These are phyloP conservation scores for Leucosporidium scottii DNA, from an alignment of 768 basidiomycete species.

Conservation along the genomic window DNA sequence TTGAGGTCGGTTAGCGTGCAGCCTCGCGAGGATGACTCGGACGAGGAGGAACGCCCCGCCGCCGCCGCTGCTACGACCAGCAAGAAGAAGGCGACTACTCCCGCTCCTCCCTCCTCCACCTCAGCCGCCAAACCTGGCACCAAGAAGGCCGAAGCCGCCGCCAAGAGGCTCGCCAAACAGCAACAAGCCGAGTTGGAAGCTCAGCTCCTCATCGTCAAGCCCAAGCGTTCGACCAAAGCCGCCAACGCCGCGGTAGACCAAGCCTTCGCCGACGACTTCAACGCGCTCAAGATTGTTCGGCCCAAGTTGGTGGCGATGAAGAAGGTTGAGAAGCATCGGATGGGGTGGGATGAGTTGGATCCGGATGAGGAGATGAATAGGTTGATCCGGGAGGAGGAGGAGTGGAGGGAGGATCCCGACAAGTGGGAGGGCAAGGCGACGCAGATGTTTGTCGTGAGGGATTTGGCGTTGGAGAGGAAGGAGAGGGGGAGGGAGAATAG, in stretches of 20 bases:
- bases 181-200: not conserved
- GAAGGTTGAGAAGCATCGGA: slow-evolving; percentile 2
- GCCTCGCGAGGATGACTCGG: not conserved
- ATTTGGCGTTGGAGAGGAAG: slow-evolving; percentile 16
- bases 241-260: slow-evolving; percentile 10
- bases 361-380: slow-evolving; percentile 22
- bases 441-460: slow-evolving; percentile 26
- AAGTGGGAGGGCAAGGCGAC: slow-evolving; percentile 8
- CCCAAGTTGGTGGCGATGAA: slow-evolving; percentile 21
- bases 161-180: not conserved
- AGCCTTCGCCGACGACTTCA: slow-evolving; percentile 32
- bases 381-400: slow-evolving; percentile 15
- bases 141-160: too few relatives aligned
- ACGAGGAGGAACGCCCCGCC: too few relatives aligned
- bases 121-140: too few relatives aligned
- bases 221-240: slow-evolving; percentile 13
- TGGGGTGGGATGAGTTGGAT: slow-evolving; percentile 26
- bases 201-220: slow-evolving; percentile 25
- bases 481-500: slow-evolving; percentile 3
- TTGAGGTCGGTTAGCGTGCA: not conserved
- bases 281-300: slow-evolving; percentile 30
- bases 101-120: too few relatives aligned
- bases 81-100: too few relatives aligned
- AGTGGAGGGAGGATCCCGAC: not conserved
- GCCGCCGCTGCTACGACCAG: too few relatives aligned